A percentile compares a stretch with the other conserved stretches of the same genome.
phyloP scores from a whole-genome alignment of 1,139 yeast genomes.

The Magnusiomyces tetraspermus region DNA sequence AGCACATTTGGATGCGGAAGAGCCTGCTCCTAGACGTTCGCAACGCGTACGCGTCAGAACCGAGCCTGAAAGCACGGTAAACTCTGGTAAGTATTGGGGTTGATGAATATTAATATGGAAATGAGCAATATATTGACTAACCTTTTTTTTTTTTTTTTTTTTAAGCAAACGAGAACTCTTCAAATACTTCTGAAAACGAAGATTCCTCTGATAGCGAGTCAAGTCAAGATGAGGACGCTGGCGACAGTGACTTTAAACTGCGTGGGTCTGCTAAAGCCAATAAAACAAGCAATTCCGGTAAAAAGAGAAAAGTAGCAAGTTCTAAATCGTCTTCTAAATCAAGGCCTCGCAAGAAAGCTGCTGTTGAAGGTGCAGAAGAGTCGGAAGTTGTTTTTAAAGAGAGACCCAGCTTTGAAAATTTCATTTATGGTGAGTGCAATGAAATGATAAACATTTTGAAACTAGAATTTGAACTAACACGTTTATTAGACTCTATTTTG shows the following conservation, averaged over 20 bases:
- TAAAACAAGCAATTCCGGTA: not conserved
- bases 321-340: not conserved
- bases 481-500: slow-evolving; percentile 20
- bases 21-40: not conserved
- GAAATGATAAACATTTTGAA: not conserved
- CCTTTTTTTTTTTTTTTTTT: not conserved
- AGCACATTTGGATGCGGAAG: no score
- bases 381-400: not conserved
- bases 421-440: slow-evolving; percentile 8
- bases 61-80: not conserved
- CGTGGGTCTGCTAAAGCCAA: not conserved
- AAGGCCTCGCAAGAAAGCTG: not conserved
- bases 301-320: not conserved
- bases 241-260: not conserved
- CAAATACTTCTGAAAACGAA: not conserved
- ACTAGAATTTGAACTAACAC: not conserved
- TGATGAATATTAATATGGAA: not conserved
- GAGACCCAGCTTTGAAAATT: slow-evolving; percentile 12
- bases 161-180: not conserved
- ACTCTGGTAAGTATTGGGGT: no score
- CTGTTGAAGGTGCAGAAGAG: not conserved
- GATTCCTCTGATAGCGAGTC: not conserved
- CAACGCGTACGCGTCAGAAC: not conserved
- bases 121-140: not conserved
- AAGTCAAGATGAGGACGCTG: not conserved